These are phyloP conservation scores for Oryza meridionalis DNA, from an alignment of 176 grass and related monocot species.

Conservation along the genomic window DNA sequence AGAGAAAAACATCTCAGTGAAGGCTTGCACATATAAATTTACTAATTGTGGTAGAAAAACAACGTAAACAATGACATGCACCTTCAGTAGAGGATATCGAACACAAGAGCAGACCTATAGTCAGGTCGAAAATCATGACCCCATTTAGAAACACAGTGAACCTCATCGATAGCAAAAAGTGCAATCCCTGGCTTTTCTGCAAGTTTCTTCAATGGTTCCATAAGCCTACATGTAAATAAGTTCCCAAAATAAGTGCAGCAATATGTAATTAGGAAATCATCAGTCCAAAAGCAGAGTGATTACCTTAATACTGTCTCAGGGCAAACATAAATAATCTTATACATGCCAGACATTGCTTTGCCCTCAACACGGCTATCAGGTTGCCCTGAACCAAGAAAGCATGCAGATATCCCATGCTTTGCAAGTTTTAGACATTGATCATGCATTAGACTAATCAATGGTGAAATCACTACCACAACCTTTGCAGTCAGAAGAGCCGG, in stretches of 20 bases:
- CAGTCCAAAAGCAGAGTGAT: constrained; percentile 29
- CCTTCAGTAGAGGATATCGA: constrained; percentile 50
- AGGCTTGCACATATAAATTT: background rate
- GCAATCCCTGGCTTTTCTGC: constrained; percentile 90
- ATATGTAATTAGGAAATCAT: constrained; percentile 20
- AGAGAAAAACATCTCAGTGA: background rate
- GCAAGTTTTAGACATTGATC: constrained; percentile 94
- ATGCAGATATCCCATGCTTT: constrained; percentile 84
- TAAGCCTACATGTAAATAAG: constrained; percentile 62
- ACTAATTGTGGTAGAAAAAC: constrained; percentile 18
- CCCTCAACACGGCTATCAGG: constrained; percentile 74
- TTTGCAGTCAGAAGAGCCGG: constrained; percentile 81
- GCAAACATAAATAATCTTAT: constrained; percentile 97
- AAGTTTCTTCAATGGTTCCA: constrained; percentile 89
- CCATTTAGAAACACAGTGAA: constrained; percentile 98
- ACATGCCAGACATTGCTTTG: constrained; percentile 90
- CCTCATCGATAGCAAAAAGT: constrained; percentile 95
- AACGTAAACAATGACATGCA: constrained; percentile 38
- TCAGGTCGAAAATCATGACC: constrained; percentile 96
- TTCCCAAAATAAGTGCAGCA: constrained; percentile 20
- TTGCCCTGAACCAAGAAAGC: constrained; percentile 97
- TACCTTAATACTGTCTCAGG: constrained; percentile 95
- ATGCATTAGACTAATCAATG: constrained; percentile 98
- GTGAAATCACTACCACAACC: constrained; percentile 87
- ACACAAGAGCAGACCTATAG: constrained; percentile 78